A percentile compares a stretch with the other conserved stretches of the same genome.
Evolutionary conservation across 2,329 filamentous ascomycete genomes (phyloP).

Genomic region (Penicillium sp.): DNA sequence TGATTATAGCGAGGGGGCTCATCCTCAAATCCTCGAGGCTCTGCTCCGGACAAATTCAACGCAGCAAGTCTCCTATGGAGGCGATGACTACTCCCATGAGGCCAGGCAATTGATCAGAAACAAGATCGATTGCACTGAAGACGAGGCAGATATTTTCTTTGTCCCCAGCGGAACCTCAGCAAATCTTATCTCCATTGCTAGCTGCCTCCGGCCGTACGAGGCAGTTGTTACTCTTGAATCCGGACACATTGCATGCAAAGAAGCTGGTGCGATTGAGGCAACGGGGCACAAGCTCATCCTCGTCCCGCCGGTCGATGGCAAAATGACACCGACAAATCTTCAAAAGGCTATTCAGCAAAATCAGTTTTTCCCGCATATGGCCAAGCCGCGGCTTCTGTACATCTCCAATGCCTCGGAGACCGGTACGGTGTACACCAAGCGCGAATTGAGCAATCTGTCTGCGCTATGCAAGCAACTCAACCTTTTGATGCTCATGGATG

Average conservation of each 20-base stretch:
- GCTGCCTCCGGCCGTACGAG: conserved; percentile 52
- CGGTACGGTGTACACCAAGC: conserved; percentile 49
- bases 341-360: conserved; percentile 48
- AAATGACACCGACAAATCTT: conserved; percentile 47
- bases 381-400: conserved; percentile 52
- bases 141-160: conserved; percentile 51
- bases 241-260: conserved; percentile 51
- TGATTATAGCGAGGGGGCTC: conserved; percentile 54
- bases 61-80: conserved; percentile 51
- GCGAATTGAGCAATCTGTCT: conserved; percentile 45
- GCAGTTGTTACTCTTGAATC: conserved; percentile 52
- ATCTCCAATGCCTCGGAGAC: conserved; percentile 54
- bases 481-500: conserved; percentile 50
- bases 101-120: conserved; percentile 45
- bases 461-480: conserved; percentile 42
- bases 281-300: conserved; percentile 54
- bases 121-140: conserved; percentile 24
- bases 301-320: conserved; percentile 47
- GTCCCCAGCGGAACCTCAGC: conserved; percentile 54
- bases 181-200: conserved; percentile 53
- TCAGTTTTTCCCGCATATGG: conserved; percentile 54
- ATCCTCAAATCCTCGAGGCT: conserved; percentile 50
- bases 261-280: conserved; percentile 53
- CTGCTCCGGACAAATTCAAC: conserved; percentile 46
- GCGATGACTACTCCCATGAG: conserved; percentile 45